phyloP scores from a whole-genome alignment of 2,329 filamentous ascomycete species.

The Teratosphaeriaceae sp. region DNA sequence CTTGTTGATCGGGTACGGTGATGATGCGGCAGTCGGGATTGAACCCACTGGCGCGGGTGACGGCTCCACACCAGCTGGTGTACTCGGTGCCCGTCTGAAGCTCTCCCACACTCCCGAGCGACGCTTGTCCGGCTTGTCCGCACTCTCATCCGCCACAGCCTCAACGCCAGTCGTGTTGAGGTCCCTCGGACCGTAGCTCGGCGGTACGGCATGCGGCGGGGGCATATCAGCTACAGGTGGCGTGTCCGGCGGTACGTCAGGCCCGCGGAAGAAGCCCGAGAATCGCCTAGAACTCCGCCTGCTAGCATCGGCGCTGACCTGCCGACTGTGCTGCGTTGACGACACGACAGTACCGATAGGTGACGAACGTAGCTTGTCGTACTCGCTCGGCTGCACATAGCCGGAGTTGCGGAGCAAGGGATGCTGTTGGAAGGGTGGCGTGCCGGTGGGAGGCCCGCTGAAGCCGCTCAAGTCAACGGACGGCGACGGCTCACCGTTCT shows the following conservation, averaged over 20 bases:
- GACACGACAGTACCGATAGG: constrained; percentile 1
- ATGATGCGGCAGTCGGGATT: too few relatives aligned
- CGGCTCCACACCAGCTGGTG: too few relatives aligned
- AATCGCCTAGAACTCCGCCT: constrained; percentile 8
- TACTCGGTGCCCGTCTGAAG: constrained; percentile 13
- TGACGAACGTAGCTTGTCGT: constrained; percentile 18
- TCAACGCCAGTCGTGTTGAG: constrained; percentile 1
- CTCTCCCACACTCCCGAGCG: constrained; percentile 17
- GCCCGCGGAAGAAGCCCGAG: constrained; percentile 19
- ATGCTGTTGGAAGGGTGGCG: constrained; percentile 21
- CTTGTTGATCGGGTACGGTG: background rate
- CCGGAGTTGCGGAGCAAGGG: constrained; percentile 15
- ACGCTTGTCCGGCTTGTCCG: constrained; percentile 5
- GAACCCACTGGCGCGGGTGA: too few relatives aligned
- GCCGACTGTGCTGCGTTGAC: constrained; percentile 1
- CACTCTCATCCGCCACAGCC: background rate
- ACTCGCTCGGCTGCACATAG: constrained; percentile 16
- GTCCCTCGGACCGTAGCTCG: constrained; percentile 2
- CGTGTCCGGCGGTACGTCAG: background rate
- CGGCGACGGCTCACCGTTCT: background rate
- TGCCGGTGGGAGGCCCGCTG: constrained; percentile 17
- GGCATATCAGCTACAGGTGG: constrained; percentile 1
- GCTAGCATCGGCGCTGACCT: constrained; percentile 6
- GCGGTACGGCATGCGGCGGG: constrained; percentile 9
- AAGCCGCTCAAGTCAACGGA: constrained; percentile 17